Evolutionary conservation across 2,329 filamentous ascomycete genomes (phyloP).

Genomic region (Microsporum canis): DNA sequence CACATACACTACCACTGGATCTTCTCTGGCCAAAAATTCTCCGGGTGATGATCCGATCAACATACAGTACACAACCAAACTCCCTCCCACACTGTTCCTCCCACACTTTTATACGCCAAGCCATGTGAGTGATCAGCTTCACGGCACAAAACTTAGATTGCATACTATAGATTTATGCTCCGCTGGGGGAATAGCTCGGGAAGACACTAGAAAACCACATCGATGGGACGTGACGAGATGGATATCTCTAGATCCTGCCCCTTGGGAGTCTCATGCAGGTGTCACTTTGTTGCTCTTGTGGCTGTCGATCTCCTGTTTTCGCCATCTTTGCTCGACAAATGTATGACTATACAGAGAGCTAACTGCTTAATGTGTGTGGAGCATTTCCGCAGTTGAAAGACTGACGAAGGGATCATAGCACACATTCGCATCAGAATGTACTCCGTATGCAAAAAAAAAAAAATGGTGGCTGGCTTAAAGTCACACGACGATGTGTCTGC

Average conservation of each 20-base stretch:
- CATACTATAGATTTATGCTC: not conserved
- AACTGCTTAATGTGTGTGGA: slow-evolving; percentile 1
- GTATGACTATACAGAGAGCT: not conserved
- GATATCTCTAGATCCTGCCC: not conserved
- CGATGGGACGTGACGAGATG: slow-evolving; percentile 3
- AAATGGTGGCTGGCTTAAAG: not conserved
- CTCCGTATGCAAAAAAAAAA: not conserved
- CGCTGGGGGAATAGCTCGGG: not conserved
- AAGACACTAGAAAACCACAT: slow-evolving; percentile 2
- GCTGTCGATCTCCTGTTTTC: slow-evolving; percentile 1
- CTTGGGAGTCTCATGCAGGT: not conserved
- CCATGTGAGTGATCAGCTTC: slow-evolving; percentile 4
- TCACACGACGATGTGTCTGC: slow-evolving; percentile 2
- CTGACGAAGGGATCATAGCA: slow-evolving; percentile 2
- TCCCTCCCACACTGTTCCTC: not conserved
- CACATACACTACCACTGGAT: not conserved
- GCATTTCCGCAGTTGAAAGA: not conserved
- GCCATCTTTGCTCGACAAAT: not conserved
- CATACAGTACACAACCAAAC: not conserved
- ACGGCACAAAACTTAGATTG: slow-evolving; percentile 2
- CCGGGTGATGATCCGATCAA: not conserved
- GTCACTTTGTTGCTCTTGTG: not conserved
- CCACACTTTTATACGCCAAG: slow-evolving; percentile 1
- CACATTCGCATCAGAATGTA: not conserved
- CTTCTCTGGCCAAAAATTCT: not conserved